Percentiles rank a stretch among this genome's conserved stretches.
phyloP scores from a whole-genome alignment of 495 filamentous ascomycete genomes.

The Pyrenula aspistea region DNA sequence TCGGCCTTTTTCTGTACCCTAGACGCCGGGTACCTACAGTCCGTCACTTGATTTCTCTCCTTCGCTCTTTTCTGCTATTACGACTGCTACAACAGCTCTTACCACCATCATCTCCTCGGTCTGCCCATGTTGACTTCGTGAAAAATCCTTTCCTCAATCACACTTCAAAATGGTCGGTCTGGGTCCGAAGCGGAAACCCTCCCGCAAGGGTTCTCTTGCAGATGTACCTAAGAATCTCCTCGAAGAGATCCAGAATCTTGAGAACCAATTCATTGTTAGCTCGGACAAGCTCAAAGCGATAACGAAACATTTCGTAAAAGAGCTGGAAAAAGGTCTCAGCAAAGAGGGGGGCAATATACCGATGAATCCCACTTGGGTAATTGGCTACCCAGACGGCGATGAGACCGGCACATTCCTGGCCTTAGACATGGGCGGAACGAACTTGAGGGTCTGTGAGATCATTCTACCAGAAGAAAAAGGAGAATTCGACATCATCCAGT shows the following conservation, averaged over 20 bases:
- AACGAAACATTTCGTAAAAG: constrained; percentile 74
- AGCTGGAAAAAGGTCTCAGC: constrained; percentile 78
- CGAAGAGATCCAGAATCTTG: constrained; percentile 72
- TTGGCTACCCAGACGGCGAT: constrained; percentile 79
- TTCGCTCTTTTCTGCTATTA: no score
- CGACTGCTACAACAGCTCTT: no score
- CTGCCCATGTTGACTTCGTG: not conserved
- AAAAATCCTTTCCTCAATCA: constrained; percentile 2
- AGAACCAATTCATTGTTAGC: constrained; percentile 76
- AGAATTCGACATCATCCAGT: constrained; percentile 97
- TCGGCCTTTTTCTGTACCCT: not conserved
- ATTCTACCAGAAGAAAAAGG: constrained; percentile 81
- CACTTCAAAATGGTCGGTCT: constrained; percentile 56
- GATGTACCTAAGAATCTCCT: constrained; percentile 77
- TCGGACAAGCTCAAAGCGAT: constrained; percentile 74
- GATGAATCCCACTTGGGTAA: constrained; percentile 99
- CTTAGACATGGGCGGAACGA: constrained; percentile 97
- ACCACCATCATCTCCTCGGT: not conserved
- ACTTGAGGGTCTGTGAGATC: constrained; percentile 95
- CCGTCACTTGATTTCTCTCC: no score
- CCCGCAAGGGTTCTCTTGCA: constrained; percentile 72
- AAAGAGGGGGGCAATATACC: constrained; percentile 89
- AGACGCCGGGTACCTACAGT: no score
- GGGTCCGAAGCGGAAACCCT: constrained; percentile 58
- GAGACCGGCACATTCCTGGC: constrained; percentile 89